Percentiles rank a stretch among this genome's conserved stretches.
These are phyloP conservation scores for Fagus crenata DNA, from an alignment of 306 rosid genomes.

Conservation along the genomic window DNA sequence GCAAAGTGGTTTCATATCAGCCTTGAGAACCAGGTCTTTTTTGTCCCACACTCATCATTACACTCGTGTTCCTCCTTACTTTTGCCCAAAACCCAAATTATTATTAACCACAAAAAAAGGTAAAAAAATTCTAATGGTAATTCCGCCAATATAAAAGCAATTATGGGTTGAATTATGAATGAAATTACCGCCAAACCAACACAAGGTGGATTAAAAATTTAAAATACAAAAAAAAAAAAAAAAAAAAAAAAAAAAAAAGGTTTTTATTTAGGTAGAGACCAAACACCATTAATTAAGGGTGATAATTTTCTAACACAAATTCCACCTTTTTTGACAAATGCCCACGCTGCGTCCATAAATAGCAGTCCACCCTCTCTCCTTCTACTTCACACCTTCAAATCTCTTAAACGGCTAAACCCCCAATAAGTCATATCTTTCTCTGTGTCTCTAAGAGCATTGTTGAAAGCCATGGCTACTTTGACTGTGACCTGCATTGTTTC, in stretches of 20 bases:
- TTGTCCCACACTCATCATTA: slow-evolving; percentile 46
- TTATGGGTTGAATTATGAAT: background rate
- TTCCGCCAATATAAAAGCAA: background rate
- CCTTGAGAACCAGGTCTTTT: slow-evolving; percentile 32
- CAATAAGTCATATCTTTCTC: background rate
- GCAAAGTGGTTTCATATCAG: slow-evolving; percentile 47
- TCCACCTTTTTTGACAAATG: slow-evolving; percentile 14
- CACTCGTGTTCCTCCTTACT: background rate
- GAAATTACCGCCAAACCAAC: slow-evolving; percentile 17
- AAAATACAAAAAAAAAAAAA: background rate
- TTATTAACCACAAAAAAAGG: background rate
- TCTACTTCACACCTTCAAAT: background rate
- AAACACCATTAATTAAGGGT: slow-evolving; percentile 37
- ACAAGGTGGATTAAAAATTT: too few species aligned
- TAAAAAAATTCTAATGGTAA: background rate
- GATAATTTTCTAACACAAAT: slow-evolving; percentile 25
- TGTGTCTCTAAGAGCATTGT: background rate
- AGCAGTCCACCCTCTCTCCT: slow-evolving; percentile 27
- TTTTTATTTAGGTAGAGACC: slow-evolving; percentile 6
- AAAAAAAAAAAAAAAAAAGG: background rate
- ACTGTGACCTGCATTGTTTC: slow-evolving; percentile 22
- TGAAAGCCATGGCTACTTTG: slow-evolving; percentile 36
- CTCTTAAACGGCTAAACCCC: background rate
- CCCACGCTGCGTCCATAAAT: slow-evolving; percentile 49
- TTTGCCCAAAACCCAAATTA: background rate